Base-by-base conservation (phyloP, 768 basidiomycete species). In the Dentipellis sp. region DNA sequence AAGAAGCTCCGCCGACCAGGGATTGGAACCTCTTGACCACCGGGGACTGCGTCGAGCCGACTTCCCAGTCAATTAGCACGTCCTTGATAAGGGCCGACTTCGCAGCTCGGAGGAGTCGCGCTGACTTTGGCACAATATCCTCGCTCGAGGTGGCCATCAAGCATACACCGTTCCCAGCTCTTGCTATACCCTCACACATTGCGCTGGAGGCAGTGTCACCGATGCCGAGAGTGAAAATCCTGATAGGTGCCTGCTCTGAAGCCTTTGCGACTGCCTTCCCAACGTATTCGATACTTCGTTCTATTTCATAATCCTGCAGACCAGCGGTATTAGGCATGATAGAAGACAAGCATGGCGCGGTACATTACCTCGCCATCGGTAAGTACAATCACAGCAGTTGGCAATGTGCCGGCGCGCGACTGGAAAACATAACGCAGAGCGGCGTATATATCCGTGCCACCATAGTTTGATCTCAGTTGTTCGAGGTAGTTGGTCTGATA, bases 181-280 rank as follows among this genome's bases (percentile, higher is more conserved):
- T 65, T 0, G 84, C 82, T 14, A 86, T 76, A 3, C 74, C 66
- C 58, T 79, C 73, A 59, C 79, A 80, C 60, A 78, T 70, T 0
- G 71, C 76, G 3, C 72, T 78, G 3, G 82, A 82, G 3, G 77
- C 74, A 0, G 58, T 60, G 23, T 69, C 51, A 12, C 84, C 84
- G 14, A 86, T 81, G 0, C 83, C 83, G 1, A 86, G 73, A 10
- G 75, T 72, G 57, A 83, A 86, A 4, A 84, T 69, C 7, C 81
- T 78, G 2, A 80, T 56, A 10, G 70, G 70, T 0, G 71, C 69
- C 7, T 64, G 45, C 0, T 58, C 36, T 1, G 65, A 50, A 23
- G 75, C 65, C n/a, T 54, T 55, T 2, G 29, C 54, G 8, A 80
- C 71, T 14, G 73, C 23, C 19, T 3, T 3, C 14, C 3, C 14